Evolutionary conservation across 192 early-diverging fungal species (phyloP), one percentile per base, ranked within the genome.

Genomic region (Backusella mclennaniae): DNA sequence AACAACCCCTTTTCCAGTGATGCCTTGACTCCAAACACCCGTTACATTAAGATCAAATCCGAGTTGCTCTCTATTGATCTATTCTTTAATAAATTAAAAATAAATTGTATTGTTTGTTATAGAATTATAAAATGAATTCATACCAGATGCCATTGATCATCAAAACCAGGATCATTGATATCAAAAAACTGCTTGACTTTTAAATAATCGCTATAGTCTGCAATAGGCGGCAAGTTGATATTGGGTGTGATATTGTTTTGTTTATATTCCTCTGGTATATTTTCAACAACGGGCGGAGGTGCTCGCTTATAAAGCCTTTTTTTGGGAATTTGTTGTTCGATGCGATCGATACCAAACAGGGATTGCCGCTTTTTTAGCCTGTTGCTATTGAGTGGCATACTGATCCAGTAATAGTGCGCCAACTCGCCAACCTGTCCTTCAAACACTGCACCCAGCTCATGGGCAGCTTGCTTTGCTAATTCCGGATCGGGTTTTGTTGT

Each of bases 1-100:
- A 5, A 92, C 91, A 0, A 95, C 90, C 39, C 90, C 90, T 33
- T 94, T 86, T 35, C 98, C 98, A 23, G 95, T 97, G 67, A 97
- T 91, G 36, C 92, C 88, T 90, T 94, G 90, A 33, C 84, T 80
- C 98, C 98, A 99, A 29, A 98, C 93, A 26, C 88, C 93, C 15
- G 97, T 94, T 19, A 98, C 89, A 84, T 99, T 99, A 46, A 99
- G 86, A 82, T 99, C 97, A 83, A 94, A 89, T 8, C 94, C 94
- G 6, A 29, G 38, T 67, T 87, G 76, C 1, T 75, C 42, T 6
- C 78, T 74, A 77, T 90, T 90, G 3, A 86, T 63, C 89, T 35
- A 76, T 39, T 8, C 14, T 36, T 70, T 73, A 33, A 38, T 63
- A 38, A 35, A 44, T 17, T 17, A 44, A 44, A 44, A 14, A 33